Conservation (phyloP, 139 green algal genomes). For the Chlorella sp. region DNA sequence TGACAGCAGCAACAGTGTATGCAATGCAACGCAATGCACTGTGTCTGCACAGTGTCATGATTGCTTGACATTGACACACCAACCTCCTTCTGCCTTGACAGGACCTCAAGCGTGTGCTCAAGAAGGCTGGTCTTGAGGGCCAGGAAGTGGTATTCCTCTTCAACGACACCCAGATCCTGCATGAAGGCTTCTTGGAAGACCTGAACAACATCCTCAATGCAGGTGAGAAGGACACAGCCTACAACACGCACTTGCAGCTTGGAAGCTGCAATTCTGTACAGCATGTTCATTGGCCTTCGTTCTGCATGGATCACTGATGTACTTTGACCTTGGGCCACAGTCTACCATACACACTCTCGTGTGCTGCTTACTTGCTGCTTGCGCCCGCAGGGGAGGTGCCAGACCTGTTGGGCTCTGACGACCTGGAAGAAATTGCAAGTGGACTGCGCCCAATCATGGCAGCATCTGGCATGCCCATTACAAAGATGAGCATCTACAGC, state of each 20-base stretch:
- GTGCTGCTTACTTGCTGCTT: too few species aligned
- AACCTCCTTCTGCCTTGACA: too few species aligned
- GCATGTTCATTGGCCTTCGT: too few species aligned
- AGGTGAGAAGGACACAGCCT: too few species aligned
- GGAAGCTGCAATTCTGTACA: too few species aligned
- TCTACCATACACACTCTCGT: too few species aligned
- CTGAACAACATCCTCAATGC: conserved; percentile 81
- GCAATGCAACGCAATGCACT: too few species aligned
- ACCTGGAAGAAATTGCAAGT: conserved; percentile 58
- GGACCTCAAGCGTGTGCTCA: conserved; percentile 66
- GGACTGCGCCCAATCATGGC: conserved; percentile 56
- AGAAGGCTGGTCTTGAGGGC: conserved; percentile 63
- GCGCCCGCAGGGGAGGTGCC: conserved; percentile 70
- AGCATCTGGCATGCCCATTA: conserved; percentile 42
- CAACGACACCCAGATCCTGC: conserved; percentile 78
- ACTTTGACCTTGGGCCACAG: too few species aligned
- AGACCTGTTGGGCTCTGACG: conserved; percentile 62
- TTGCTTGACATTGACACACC: too few species aligned
- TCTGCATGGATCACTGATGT: too few species aligned
- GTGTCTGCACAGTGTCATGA: too few species aligned
- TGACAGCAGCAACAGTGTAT: conserved; percentile 58
- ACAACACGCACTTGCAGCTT: too few species aligned
- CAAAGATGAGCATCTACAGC: conserved; percentile 54
- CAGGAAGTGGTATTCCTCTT: conserved; percentile 73
- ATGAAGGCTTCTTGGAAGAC: conserved; percentile 77